Evolutionary conservation across 257 asterid genomes (phyloP), one percentile per base, ranked within the genome.

Genomic region (Craterostigma plantagineum): DNA sequence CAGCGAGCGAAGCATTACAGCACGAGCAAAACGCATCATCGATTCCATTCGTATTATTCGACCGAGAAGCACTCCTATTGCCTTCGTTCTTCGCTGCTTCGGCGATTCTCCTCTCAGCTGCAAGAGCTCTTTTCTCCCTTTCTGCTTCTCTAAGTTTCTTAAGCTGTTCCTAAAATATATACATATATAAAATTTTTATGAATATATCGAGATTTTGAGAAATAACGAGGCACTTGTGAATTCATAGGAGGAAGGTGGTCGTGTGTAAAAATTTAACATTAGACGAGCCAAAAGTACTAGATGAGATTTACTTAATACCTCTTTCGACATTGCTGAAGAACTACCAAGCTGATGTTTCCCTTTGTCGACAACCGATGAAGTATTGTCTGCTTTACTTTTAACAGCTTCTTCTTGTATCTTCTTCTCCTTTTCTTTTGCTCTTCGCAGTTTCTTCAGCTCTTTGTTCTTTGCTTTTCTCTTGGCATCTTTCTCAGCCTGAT

Each of bases 81-180:
- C 66, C 49, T 61, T 53, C 66, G 11, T 48, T 52, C 11, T 66
- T 67, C 14, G 87, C 76, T 11, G 69, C 70, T 16, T 83, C 81
- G 45, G 85, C 83, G 3, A 74, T 60, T 72, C 93, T 69, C 56
- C 81, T 82, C 80, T 87, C 98, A 3, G 98, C 95, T 14, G 93
- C 98, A 43, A 81, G 93, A 8, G 93, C 95, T 66, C 95, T 74
- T 69, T 76, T 79, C 59, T 82, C 95, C 73, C 98, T 74, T 57
- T 87, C 95, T n/a, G 60, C 60, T 12, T 63, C 92, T 48, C 63
- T 81, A 23, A 48, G 65, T 63, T 79, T 69, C 63, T 59, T 75
- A 0, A 47, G 59, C 46, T 73, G 83, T 69, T 82, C 93, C 95
- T 81, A 65, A 37, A 58, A 37, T 35, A 9, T 33, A n/a, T 7